Conservation (phyloP, 2,329 filamentous ascomycete species). For the Alternaria ventricosa region DNA sequence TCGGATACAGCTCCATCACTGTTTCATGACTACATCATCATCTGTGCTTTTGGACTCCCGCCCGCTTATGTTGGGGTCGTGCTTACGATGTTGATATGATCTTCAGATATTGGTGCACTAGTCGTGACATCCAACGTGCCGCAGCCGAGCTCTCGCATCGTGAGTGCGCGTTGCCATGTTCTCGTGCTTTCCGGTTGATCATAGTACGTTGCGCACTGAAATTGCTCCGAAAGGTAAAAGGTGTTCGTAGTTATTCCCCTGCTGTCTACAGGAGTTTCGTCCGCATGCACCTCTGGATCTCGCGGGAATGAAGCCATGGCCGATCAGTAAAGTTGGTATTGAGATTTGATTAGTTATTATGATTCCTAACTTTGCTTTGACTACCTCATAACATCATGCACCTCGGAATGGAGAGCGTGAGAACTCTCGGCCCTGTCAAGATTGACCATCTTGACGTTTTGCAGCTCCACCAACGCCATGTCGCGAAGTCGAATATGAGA, state of each 20-base stretch:
- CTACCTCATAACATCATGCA: neutral
- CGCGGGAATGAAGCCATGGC: neutral
- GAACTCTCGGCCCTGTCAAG: neutral
- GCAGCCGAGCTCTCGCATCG: neutral
- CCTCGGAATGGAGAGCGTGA: neutral
- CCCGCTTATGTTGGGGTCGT: neutral
- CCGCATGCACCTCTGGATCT: neutral
- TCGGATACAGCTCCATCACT: neutral
- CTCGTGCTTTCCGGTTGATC: neutral
- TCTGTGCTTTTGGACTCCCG: neutral
- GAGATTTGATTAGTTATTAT: neutral
- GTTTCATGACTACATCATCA: neutral
- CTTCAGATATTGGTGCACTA: neutral
- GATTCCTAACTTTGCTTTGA: neutral
- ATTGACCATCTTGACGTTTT: neutral
- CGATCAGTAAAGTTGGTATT: neutral
- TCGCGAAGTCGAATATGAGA: neutral
- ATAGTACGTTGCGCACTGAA: neutral
- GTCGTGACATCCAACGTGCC: neutral
- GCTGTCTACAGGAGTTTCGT: neutral
- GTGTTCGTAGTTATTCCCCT: neutral
- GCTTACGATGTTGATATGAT: neutral
- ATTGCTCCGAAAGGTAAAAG: neutral
- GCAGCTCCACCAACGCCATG: neutral
- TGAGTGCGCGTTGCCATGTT: neutral